Base-by-base conservation (phyloP, 2,329 filamentous ascomycete species). In the Trichoderma sp. region DNA sequence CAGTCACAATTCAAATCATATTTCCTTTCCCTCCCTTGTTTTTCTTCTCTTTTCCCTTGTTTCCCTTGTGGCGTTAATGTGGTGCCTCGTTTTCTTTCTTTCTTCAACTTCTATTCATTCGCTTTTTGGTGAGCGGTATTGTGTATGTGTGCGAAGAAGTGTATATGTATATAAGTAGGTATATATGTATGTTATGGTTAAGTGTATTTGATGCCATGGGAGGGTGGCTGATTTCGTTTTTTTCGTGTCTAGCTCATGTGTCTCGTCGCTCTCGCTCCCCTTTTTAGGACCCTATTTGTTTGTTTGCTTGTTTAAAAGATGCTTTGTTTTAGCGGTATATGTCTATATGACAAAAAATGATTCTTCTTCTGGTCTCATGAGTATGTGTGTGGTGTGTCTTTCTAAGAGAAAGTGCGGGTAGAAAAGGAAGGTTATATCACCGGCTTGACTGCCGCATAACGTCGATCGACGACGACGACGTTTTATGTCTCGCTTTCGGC, bases 361-460 rank as follows among this genome's bases (percentile, higher is more conserved):
- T 9, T 15, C 24, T 12, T 62, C 21, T 30, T n/a, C 14, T 12
- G 47, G 21, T 53, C 47, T 53, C 5, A 53, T 6, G 56, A 4
- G 7, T n/a, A 43, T 58, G 28, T 60, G 57, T 56, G 14, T 8
- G 18, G 3, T 2, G 8, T 28, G 24, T 30, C 15, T 30, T 2
- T 63, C n/a, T n/a, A n/a, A n/a, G n/a, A n/a, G n/a, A n/a, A n/a
- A n/a, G n/a, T n/a, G n/a, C n/a, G n/a, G n/a, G n/a, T n/a, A n/a
- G n/a, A n/a, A n/a, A n/a, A n/a, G n/a, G n/a, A n/a, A n/a, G n/a
- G n/a, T n/a, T n/a, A n/a, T n/a, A 21, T 62, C 30, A 70, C 21
- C 67, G 56, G 15, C 67, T 70, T 30, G 57, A 61, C 24, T 73
- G 72, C 51, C 72, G 34, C 60, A 63, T 65, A 34, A 65, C 32